phyloP scores from a whole-genome alignment of 2,329 filamentous ascomycete genomes.

The Fusarium sp. region DNA sequence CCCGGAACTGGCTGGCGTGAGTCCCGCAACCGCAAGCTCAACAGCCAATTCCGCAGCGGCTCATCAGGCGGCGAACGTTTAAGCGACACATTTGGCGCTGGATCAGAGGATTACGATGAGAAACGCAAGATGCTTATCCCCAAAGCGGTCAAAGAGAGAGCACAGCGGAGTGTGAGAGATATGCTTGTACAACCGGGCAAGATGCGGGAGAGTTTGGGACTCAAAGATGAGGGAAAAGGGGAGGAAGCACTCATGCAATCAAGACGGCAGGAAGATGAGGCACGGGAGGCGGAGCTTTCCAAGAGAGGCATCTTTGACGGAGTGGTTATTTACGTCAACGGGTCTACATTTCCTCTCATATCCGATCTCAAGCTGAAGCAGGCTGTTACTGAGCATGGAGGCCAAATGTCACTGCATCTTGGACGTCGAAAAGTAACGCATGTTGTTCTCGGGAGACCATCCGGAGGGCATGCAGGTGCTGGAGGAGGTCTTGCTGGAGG shows the following conservation, averaged over 20 bases:
- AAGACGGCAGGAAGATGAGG: constrained; percentile 62
- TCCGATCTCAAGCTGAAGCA: constrained; percentile 90
- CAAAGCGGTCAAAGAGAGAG: constrained; percentile 55
- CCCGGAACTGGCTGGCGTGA: constrained; percentile 77
- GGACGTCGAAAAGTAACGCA: constrained; percentile 83
- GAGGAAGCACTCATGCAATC: constrained; percentile 43
- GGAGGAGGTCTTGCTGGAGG: constrained; percentile 80
- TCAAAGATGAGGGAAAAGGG: constrained; percentile 21
- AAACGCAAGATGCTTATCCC: constrained; percentile 58
- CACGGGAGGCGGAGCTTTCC: constrained; percentile 52
- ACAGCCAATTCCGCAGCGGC: constrained; percentile 72
- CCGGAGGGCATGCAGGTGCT: constrained; percentile 60
- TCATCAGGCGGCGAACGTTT: constrained; percentile 69
- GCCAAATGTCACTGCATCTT: constrained; percentile 74
- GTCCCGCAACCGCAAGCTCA: constrained; percentile 75
- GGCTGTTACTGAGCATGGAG: constrained; percentile 80
- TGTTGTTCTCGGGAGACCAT: constrained; percentile 78
- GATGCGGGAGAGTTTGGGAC: constrained; percentile 51
- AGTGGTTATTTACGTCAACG: constrained; percentile 86
- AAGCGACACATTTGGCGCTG: constrained; percentile 73
- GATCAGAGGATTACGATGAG: constrained; percentile 67
- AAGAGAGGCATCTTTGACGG: constrained; percentile 71
- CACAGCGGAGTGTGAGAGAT: constrained; percentile 61
- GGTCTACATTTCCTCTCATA: constrained; percentile 81
- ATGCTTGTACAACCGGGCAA: constrained; percentile 63